Evolutionary conservation across 805 yeast species (phyloP).

Genomic region (Scheffersomyces coipomensis): DNA sequence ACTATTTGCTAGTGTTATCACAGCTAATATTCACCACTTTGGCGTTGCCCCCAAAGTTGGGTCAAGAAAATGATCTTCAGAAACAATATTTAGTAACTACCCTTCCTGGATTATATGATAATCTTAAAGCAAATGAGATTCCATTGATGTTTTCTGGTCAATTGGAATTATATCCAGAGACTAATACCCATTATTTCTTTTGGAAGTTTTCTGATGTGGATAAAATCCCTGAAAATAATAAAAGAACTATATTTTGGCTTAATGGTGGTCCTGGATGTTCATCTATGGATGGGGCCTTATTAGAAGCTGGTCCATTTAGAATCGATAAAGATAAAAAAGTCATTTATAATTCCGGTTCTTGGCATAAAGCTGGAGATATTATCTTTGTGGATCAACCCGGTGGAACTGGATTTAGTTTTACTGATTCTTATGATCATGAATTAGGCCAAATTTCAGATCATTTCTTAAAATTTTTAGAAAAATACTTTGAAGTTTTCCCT

Average conservation of each 20-base stretch:
- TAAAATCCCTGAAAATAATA: slow-evolving; percentile 26
- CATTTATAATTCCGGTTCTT: slow-evolving; percentile 65
- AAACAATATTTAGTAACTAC: slow-evolving; percentile 24
- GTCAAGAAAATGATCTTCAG: slow-evolving; percentile 4
- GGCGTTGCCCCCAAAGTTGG: slow-evolving; percentile 10
- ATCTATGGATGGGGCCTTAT: slow-evolving; percentile 93
- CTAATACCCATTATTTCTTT: slow-evolving; percentile 65
- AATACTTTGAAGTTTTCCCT: slow-evolving; percentile 72
- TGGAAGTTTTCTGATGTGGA: slow-evolving; percentile 60
- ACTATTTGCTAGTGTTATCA: neutral
- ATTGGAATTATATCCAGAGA: slow-evolving; percentile 52
- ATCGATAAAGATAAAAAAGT: slow-evolving; percentile 46
- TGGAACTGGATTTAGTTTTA: slow-evolving; percentile 85
- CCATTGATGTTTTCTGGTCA: slow-evolving; percentile 69
- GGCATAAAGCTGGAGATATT: slow-evolving; percentile 79
- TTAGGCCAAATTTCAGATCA: slow-evolving; percentile 58
- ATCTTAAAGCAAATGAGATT: slow-evolving; percentile 28
- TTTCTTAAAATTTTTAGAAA: slow-evolving; percentile 62
- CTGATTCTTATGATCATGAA: slow-evolving; percentile 54
- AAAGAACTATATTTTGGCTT: slow-evolving; percentile 75
- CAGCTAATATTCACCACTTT: neutral
- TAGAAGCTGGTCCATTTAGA: slow-evolving; percentile 90
- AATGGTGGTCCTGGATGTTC: slow-evolving; percentile 99
- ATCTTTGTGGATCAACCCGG: slow-evolving; percentile 92
- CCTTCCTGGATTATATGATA: slow-evolving; percentile 37